Evolutionary conservation across 345 rosid species (phyloP).

Genomic region (Euclidium syriacum): DNA sequence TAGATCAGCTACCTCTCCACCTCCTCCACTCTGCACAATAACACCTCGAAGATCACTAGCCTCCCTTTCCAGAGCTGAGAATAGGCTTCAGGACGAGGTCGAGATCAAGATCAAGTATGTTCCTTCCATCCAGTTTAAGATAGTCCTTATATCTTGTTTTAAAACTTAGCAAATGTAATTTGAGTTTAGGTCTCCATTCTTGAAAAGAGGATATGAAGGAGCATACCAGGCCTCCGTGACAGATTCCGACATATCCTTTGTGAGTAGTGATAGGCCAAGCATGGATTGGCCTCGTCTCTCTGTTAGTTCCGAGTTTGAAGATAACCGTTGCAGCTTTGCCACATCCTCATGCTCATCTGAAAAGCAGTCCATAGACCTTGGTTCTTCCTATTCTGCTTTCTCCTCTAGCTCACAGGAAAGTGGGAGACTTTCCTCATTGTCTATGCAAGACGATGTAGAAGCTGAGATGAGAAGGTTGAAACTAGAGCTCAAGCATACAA

Average conservation of each 20-base stretch:
- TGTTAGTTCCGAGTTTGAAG: conserved; percentile 26
- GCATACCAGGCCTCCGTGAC: conserved; percentile 22
- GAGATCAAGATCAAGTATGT: conserved; percentile 21
- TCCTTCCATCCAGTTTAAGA: background rate
- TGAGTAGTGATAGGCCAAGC: conserved; percentile 41
- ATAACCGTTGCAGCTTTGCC: conserved; percentile 26
- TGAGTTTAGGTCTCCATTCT: conserved; percentile 1
- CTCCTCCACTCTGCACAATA: conserved; percentile 34
- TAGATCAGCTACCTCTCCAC: conserved; percentile 39
- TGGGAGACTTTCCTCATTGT: conserved; percentile 13
- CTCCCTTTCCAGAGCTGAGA: background rate
- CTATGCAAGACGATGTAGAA: conserved; percentile 34
- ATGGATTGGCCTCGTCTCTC: conserved; percentile 21
- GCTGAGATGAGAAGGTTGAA: conserved; percentile 33
- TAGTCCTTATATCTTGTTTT: background rate
- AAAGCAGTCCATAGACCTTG: conserved; percentile 17
- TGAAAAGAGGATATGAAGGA: conserved; percentile 15
- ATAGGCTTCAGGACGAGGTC: conserved; percentile 17
- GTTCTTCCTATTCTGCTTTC: conserved; percentile 20
- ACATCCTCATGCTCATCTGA: conserved; percentile 25
- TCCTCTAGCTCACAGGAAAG: conserved; percentile 20
- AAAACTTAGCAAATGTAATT: background rate
- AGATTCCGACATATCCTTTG: conserved; percentile 31
- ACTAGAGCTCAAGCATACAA: conserved; percentile 33
- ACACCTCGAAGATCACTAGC: conserved; percentile 6